phyloP scores from a whole-genome alignment of 352 stramenopile genomes.

The Globisporangium barbulae region DNA sequence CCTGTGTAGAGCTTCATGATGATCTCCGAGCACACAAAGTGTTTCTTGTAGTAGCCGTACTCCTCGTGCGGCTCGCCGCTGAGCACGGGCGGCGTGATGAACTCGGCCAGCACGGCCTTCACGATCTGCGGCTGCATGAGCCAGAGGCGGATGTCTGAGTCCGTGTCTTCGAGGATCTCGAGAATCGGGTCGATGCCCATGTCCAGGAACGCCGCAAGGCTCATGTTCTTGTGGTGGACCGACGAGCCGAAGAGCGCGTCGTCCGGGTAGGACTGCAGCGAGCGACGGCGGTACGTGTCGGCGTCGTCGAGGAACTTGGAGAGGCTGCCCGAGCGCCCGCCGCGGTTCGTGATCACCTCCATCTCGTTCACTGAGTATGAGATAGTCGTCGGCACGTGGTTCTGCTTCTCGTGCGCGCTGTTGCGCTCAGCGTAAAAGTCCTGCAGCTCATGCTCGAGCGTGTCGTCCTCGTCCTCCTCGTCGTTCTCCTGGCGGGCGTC shows the following conservation, averaged over 20 bases:
- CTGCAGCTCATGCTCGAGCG: constrained; percentile 23
- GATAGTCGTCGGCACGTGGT: constrained; percentile 51
- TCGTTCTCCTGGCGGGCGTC: constrained; percentile 24
- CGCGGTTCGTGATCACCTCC: constrained; percentile 79
- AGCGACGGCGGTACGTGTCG: constrained; percentile 67
- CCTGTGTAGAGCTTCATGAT: constrained; percentile 90
- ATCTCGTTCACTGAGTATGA: constrained; percentile 83
- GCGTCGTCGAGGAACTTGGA: constrained; percentile 82
- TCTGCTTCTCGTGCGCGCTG: constrained; percentile 10
- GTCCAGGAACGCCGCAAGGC: constrained; percentile 57
- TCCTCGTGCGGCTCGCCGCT: constrained; percentile 77
- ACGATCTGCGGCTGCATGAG: constrained; percentile 78
- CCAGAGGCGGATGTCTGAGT: constrained; percentile 84
- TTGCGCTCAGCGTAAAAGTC: constrained; percentile 16
- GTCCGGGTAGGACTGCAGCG: constrained; percentile 71
- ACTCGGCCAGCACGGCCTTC: constrained; percentile 72
- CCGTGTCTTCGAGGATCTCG: constrained; percentile 81
- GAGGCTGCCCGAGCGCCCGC: constrained; percentile 57
- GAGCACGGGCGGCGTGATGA: constrained; percentile 76
- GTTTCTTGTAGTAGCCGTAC: constrained; percentile 88
- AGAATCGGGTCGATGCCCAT: constrained; percentile 86
- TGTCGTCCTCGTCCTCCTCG: constrained; percentile 13
- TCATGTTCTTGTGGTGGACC: constrained; percentile 67
- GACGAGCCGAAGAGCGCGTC: constrained; percentile 42
- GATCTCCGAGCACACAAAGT: constrained; percentile 88